phyloP scores from a whole-genome alignment of 805 yeast species.

The Ogataea paraovalis region DNA sequence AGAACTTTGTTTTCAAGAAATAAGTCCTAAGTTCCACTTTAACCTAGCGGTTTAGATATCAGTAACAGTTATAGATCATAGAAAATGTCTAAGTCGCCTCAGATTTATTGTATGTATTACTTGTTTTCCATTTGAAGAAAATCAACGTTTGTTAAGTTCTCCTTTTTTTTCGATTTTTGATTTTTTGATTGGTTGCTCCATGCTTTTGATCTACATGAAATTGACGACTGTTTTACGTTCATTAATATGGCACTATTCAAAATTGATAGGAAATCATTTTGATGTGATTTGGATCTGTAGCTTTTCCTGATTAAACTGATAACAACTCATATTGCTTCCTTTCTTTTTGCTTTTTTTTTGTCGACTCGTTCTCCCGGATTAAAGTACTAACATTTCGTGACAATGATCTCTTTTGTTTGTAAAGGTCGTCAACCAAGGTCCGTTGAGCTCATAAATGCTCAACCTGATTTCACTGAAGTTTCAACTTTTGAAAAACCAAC shows the following conservation, averaged over 20 bases:
- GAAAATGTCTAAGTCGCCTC: conserved; percentile 25
- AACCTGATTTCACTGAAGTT: conserved; percentile 35
- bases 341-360: not conserved
- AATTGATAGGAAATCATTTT: too few relatives aligned
- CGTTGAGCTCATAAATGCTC: conserved; percentile 48
- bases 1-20: not conserved
- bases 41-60: not conserved
- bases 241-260: too few relatives aligned
- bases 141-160: not conserved
- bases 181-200: not conserved
- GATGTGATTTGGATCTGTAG: too few relatives aligned
- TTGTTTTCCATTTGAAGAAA: not conserved
- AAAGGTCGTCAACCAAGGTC: conserved; percentile 55
- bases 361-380: not conserved
- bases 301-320: too few relatives aligned
- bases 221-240: too few relatives aligned
- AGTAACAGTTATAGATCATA: not conserved
- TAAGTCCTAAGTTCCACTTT: not conserved
- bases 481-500: conserved; percentile 29
- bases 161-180: not conserved
- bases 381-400: not conserved
- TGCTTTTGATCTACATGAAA: too few relatives aligned
- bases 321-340: too few relatives aligned
- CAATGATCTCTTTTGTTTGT: not conserved
- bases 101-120: conserved; percentile 22